Conservation (phyloP, 164 flowering plant genomes). For the Chimonanthus salicifolius region DNA sequence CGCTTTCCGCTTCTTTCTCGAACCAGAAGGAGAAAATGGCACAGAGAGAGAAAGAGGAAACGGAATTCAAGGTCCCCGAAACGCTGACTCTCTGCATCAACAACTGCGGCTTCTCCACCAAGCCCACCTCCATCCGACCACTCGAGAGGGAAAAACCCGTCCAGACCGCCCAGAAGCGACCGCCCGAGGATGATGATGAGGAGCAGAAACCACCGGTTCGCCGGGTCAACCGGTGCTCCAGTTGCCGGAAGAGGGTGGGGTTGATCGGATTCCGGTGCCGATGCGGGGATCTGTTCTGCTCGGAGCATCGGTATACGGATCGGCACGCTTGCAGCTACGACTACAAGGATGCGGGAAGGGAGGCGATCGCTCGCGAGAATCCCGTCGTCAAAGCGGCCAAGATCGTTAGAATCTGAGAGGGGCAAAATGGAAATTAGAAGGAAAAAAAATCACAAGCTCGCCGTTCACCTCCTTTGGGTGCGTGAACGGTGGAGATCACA, state of each 20-base stretch:
- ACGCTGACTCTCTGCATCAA: slow-evolving; percentile 22
- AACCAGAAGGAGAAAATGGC: slow-evolving; percentile 12
- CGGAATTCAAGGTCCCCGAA: slow-evolving; percentile 31
- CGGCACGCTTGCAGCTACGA: slow-evolving; percentile 39
- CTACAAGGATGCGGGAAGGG: slow-evolving; percentile 37
- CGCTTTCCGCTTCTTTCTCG: neutral
- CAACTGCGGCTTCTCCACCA: slow-evolving; percentile 29
- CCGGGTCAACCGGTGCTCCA: slow-evolving; percentile 36
- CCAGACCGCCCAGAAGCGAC: neutral
- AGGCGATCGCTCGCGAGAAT: slow-evolving; percentile 37
- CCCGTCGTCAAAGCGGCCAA: slow-evolving; percentile 48
- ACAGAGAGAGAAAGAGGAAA: slow-evolving; percentile 29
- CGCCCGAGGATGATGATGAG: neutral
- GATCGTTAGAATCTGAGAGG: slow-evolving; percentile 29
- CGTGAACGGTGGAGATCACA: too few species aligned
- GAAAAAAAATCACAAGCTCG: too few species aligned
- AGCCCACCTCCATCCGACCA: slow-evolving; percentile 8
- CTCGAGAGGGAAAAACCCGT: slow-evolving; percentile 6
- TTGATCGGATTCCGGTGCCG: slow-evolving; percentile 47
- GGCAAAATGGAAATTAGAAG: too few species aligned
- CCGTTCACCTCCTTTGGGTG: too few species aligned
- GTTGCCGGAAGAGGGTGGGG: slow-evolving; percentile 38
- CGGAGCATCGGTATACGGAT: slow-evolving; percentile 39
- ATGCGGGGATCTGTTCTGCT: slow-evolving; percentile 46
- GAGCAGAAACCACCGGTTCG: slow-evolving; percentile 5